phyloP scores from a whole-genome alignment of 2,329 filamentous ascomycete species.

The Cladosporium sp. region DNA sequence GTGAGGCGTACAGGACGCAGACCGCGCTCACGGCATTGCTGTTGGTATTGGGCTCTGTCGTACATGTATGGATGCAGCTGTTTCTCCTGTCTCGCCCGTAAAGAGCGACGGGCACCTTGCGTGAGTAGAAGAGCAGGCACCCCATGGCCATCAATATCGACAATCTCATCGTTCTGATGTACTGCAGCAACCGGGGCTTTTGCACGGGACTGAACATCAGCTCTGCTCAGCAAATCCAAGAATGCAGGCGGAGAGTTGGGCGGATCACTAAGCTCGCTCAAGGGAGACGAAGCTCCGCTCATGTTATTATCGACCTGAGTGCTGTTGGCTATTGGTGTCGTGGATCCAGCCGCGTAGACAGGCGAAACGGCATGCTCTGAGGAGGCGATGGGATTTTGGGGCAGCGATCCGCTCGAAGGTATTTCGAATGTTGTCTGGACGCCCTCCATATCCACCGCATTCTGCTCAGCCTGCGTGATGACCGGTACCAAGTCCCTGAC shows the following conservation, averaged over 20 bases:
- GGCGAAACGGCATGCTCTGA: neutral
- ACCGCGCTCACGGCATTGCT: constrained; percentile 39
- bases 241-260: constrained; percentile 2
- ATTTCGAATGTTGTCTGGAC: neutral
- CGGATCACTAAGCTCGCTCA: constrained; percentile 9
- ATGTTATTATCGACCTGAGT: neutral
- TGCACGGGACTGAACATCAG: neutral
- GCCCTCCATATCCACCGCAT: neutral
- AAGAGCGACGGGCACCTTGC: constrained; percentile 14
- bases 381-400: neutral
- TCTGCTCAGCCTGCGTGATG: neutral
- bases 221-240: neutral
- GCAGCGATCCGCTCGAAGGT: neutral
- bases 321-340: neutral
- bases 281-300: constrained; percentile 4
- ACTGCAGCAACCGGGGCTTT: neutral
- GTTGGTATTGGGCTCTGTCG: constrained; percentile 41
- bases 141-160: neutral
- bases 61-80: constrained; percentile 46
- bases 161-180: neutral
- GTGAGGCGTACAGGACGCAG: constrained; percentile 38
- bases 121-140: constrained; percentile 1
- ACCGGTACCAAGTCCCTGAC: neutral
- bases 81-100: constrained; percentile 44
- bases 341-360: neutral